phyloP scores from a whole-genome alignment of 2,329 filamentous ascomycete genomes.

The Coniochaeta sp. region DNA sequence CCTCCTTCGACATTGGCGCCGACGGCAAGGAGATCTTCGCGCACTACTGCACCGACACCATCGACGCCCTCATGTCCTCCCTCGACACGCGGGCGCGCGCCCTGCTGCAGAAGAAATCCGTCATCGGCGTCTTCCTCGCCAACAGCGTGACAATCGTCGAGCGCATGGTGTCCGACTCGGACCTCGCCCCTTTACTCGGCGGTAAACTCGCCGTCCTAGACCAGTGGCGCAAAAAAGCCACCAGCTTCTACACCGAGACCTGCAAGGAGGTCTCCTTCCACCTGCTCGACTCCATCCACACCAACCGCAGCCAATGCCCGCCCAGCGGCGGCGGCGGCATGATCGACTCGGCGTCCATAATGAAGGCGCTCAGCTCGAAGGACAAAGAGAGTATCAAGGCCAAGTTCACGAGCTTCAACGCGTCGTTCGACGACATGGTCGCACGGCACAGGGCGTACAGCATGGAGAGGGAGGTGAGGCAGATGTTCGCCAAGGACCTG shows the following conservation, averaged over 20 bases:
- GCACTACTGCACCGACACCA: slow-evolving; percentile 83
- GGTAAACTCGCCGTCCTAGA: slow-evolving; percentile 63
- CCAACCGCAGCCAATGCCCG: slow-evolving; percentile 66
- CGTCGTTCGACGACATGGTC: slow-evolving; percentile 83
- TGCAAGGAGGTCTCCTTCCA: slow-evolving; percentile 84
- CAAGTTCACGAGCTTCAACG: slow-evolving; percentile 91
- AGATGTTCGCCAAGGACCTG: slow-evolving; percentile 74
- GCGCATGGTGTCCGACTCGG: slow-evolving; percentile 74
- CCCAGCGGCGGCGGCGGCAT: slow-evolving; percentile 61
- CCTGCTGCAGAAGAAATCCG: slow-evolving; percentile 68
- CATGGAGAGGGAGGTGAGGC: slow-evolving; percentile 87
- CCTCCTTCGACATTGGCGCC: slow-evolving; percentile 79
- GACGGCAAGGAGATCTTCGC: slow-evolving; percentile 84
- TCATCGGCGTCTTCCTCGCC: slow-evolving; percentile 82
- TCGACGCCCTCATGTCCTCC: slow-evolving; percentile 70
- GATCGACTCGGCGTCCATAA: slow-evolving; percentile 72
- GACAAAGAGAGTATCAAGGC: slow-evolving; percentile 95
- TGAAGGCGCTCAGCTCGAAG: slow-evolving; percentile 78
- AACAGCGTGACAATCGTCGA: slow-evolving; percentile 83
- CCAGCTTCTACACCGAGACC: slow-evolving; percentile 71
- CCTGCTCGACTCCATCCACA: slow-evolving; percentile 88
- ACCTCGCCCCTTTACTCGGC: slow-evolving; percentile 66
- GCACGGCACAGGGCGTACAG: slow-evolving; percentile 71
- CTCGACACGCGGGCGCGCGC: slow-evolving; percentile 68
- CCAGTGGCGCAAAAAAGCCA: slow-evolving; percentile 80